Conservation (phyloP, 2,329 filamentous ascomycete species). For the Venturia oleaginea region DNA sequence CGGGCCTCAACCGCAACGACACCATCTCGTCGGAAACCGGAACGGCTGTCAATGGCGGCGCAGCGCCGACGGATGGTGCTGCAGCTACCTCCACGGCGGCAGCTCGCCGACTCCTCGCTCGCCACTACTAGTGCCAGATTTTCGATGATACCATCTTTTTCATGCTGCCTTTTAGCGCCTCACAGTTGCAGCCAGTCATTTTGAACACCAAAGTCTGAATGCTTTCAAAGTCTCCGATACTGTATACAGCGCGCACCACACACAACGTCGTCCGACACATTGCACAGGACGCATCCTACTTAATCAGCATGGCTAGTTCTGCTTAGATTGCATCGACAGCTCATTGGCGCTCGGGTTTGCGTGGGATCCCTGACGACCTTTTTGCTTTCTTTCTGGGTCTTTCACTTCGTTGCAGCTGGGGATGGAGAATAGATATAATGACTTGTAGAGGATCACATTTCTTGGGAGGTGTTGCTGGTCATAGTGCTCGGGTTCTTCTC, state of each 20-base stretch:
- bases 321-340: background rate
- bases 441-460: constrained; percentile 4
- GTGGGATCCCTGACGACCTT: background rate
- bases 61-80: constrained; percentile 7
- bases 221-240: background rate
- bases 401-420: background rate
- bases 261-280: background rate
- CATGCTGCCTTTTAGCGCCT: background rate
- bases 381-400: constrained; percentile 3
- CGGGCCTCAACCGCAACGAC: constrained; percentile 54
- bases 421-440: constrained; percentile 1
- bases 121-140: background rate
- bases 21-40: constrained; percentile 44
- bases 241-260: background rate
- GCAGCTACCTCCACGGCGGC: background rate
- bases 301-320: background rate
- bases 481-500: background rate
- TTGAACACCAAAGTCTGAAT: background rate
- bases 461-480: constrained; percentile 3
- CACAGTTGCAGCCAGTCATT: background rate
- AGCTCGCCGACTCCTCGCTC: background rate
- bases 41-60: constrained; percentile 25
- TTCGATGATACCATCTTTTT: background rate
- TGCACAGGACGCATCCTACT: background rate
- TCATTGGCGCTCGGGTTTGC: background rate